Percentiles rank a stretch among this genome's conserved stretches.
phyloP scores from a whole-genome alignment of 495 filamentous ascomycete species.

The Aspergillus leporis region DNA sequence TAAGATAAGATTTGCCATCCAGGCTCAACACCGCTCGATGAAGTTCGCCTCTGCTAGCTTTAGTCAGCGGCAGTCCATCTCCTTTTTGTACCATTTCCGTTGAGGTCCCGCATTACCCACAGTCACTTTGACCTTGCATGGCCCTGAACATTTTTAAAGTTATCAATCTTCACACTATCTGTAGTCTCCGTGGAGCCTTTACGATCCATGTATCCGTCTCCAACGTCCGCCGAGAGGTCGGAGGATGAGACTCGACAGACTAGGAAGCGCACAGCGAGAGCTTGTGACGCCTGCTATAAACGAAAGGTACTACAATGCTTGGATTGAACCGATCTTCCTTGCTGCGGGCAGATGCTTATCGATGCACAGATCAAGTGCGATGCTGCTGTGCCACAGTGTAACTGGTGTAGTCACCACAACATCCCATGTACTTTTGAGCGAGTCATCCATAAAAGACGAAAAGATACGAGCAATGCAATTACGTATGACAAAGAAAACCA shows the following conservation, averaged over 20 bases:
- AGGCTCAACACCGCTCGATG: background rate
- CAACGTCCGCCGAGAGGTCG: constrained; percentile 18
- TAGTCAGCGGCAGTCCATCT: constrained; percentile 5
- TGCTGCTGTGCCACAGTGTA: constrained; percentile 41
- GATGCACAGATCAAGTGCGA: constrained; percentile 54
- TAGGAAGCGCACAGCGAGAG: constrained; percentile 38
- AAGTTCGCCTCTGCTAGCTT: background rate
- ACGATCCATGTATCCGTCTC: constrained; percentile 24
- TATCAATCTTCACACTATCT: background rate
- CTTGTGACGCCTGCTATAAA: constrained; percentile 53
- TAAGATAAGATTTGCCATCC: background rate
- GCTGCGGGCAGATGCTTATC: background rate
- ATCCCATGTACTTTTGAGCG: constrained; percentile 50
- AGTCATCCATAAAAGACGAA: constrained; percentile 36
- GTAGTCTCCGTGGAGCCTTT: background rate
- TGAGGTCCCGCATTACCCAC: background rate
- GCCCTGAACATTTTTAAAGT: background rate
- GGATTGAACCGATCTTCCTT: background rate
- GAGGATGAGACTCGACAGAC: constrained; percentile 17
- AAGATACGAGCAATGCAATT: constrained; percentile 22
- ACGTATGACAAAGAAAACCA: constrained; percentile 20
- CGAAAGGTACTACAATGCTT: constrained; percentile 39
- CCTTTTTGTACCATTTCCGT: background rate
- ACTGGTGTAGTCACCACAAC: constrained; percentile 56
- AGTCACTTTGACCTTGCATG: background rate